Evolutionary conservation across 108 stramenopile genomes (phyloP).

Genomic region (Poteriospumella lacustris): DNA sequence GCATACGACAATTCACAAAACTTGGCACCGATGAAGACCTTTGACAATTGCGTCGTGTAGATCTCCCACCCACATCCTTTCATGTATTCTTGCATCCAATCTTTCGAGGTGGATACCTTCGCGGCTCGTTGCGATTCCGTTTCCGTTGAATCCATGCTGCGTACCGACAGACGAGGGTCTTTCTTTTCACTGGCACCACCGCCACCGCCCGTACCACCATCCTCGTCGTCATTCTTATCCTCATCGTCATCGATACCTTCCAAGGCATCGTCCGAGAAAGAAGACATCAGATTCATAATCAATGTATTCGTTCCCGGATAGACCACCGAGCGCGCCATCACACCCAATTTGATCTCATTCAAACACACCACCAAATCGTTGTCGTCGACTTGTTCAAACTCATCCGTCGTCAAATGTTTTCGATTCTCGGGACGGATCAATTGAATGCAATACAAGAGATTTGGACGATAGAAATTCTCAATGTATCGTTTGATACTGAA

Average conservation of each 20-base stretch:
- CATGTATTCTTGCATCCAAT: slow-evolving; percentile 13
- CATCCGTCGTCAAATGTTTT: neutral
- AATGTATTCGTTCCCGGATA: slow-evolving; percentile 22
- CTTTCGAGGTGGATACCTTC: no score
- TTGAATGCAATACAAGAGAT: neutral
- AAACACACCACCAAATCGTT: slow-evolving; percentile 18
- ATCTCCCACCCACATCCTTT: slow-evolving; percentile 28
- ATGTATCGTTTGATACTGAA: slow-evolving; percentile 24
- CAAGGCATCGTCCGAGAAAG: slow-evolving; percentile 12
- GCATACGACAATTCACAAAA: slow-evolving; percentile 9
- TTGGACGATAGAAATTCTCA: neutral
- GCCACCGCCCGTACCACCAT: no score
- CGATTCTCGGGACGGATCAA: slow-evolving; percentile 26
- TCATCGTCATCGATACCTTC: no score
- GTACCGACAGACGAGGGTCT: no score
- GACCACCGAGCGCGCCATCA: neutral
- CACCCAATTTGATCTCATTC: slow-evolving; percentile 26
- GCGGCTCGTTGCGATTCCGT: no score
- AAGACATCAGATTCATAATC: slow-evolving; percentile 15
- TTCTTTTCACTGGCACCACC: no score
- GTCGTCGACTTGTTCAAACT: neutral
- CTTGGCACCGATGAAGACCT: neutral
- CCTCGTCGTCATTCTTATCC: no score
- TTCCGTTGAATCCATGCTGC: no score
- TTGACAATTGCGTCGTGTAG: slow-evolving; percentile 3